phyloP scores from a whole-genome alignment of 352 stramenopile species.

The Phytophthora palmivora region DNA sequence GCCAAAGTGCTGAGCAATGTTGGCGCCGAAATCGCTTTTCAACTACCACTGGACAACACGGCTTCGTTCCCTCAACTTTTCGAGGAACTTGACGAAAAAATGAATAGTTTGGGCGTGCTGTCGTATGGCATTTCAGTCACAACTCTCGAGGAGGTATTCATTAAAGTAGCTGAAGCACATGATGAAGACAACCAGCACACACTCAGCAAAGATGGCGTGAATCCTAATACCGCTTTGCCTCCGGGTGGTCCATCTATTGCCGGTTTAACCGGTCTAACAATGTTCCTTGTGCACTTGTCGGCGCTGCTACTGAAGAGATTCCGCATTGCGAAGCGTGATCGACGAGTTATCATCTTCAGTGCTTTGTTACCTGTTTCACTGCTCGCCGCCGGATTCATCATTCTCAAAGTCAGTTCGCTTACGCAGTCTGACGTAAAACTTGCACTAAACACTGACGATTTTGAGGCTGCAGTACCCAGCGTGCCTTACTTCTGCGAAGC shows the following conservation, averaged over 20 bases:
- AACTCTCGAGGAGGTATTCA: slow-evolving; percentile 91
- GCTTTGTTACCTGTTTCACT: slow-evolving; percentile 78
- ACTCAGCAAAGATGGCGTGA: slow-evolving; percentile 42
- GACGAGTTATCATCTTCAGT: slow-evolving; percentile 89
- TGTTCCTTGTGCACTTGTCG: slow-evolving; percentile 89
- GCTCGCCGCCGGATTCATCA: slow-evolving; percentile 79
- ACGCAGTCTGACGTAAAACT: slow-evolving; percentile 57
- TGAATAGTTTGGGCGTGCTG: slow-evolving; percentile 48
- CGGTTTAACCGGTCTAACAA: slow-evolving; percentile 30
- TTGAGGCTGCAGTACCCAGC: slow-evolving; percentile 26
- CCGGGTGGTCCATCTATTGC: slow-evolving; percentile 23
- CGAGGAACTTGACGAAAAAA: slow-evolving; percentile 58
- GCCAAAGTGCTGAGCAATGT: slow-evolving; percentile 81
- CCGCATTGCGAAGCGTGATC: slow-evolving; percentile 91
- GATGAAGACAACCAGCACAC: slow-evolving; percentile 66
- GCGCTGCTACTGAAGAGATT: slow-evolving; percentile 92
- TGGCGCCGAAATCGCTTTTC: slow-evolving; percentile 80
- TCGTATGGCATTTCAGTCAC: slow-evolving; percentile 92
- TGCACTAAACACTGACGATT: slow-evolving; percentile 43
- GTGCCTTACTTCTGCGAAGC: slow-evolving; percentile 60
- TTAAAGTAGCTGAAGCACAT: slow-evolving; percentile 82
- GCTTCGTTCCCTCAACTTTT: slow-evolving; percentile 74
- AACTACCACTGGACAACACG: slow-evolving; percentile 68
- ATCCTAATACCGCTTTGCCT: slow-evolving; percentile 1
- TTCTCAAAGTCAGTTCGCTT: slow-evolving; percentile 72